Base-by-base conservation (phyloP, 495 filamentous ascomycete genomes). In the Viridothelium virens region DNA sequence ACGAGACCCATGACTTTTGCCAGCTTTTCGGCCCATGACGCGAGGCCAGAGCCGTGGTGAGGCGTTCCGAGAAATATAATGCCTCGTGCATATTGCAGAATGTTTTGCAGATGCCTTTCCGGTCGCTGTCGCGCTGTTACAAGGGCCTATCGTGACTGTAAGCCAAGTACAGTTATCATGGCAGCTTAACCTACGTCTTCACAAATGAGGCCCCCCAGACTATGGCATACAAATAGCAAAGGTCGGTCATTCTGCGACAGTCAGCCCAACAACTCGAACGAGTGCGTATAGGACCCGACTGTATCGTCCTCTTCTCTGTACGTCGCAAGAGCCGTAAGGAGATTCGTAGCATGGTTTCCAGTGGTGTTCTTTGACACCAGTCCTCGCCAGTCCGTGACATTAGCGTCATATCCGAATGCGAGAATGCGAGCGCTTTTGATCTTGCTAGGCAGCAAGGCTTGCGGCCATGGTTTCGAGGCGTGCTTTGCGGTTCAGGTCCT, bases 331-430 rank as follows among this genome's bases (percentile, higher is more conserved):
- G 61, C 65, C 4, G 47, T 36, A 3, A 56, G 38, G 6, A 69
- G 53, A 4, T 56, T 56, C 65, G 63, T 62, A 9, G 39, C 67
- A 61, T 69, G 67, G 47, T 69, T 47, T 11, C 67, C 36, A 11
- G 67, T 25, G 2, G 34, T 44, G 41, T 50, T 69, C 25, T 41
- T 46, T 16, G 39, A 46, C 2, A 61, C 67, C 2, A 38, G 25
- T 1, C 38, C 41, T 36, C 62, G 63, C 38, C 48, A 39, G 56
- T 47, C 25, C 5, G 62, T 56, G 18, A 69, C 53, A 53, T 69
- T 56, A 3, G 67, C 67, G 37, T 69, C 67, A 56, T 69, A 69
- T n/a, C 65, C 67, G 46, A 67, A 69, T 2, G 64, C 63, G 18
- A 69, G 41, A 46, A 69, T 69, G 56, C 67, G 65, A 11, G 67